phyloP scores from a whole-genome alignment of 768 basidiomycete genomes.

The Mycena vulgaris region DNA sequence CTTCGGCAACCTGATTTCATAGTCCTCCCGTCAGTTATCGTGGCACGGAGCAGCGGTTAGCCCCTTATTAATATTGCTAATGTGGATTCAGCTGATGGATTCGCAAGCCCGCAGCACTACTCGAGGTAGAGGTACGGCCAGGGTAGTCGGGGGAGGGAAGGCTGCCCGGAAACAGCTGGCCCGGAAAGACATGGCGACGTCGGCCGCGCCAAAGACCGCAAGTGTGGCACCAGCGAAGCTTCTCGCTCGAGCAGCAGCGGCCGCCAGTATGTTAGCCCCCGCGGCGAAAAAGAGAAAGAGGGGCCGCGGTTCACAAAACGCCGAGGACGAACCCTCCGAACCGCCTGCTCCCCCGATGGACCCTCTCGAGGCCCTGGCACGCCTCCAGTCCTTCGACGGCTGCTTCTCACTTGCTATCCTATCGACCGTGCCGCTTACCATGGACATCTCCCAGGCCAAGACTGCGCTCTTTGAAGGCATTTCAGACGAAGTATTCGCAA shows the following conservation, averaged over 20 bases:
- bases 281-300: too few species aligned
- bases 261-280: too few species aligned
- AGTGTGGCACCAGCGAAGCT: too few species aligned
- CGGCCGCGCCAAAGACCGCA: background rate
- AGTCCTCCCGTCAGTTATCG: background rate
- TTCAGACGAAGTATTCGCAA: constrained; percentile 30
- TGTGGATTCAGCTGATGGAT: too few species aligned
- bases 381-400: constrained; percentile 38
- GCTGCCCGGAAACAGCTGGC: constrained; percentile 2
- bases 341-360: constrained; percentile 1
- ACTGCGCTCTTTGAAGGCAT: constrained; percentile 1
- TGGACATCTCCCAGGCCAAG: background rate
- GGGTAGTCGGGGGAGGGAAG: background rate
- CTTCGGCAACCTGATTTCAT: constrained; percentile 1
- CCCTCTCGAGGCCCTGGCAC: constrained; percentile 33
- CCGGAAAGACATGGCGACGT: constrained; percentile 1
- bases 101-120: background rate
- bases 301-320: too few species aligned
- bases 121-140: background rate
- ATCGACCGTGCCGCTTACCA: constrained; percentile 8
- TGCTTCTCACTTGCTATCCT: constrained; percentile 35
- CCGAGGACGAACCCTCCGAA: background rate
- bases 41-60: background rate
- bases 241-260: too few species aligned
- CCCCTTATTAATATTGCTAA: background rate